A percentile compares a stretch with the other conserved stretches of the same genome.
phyloP scores from a whole-genome alignment of 768 basidiomycete species.

The Xanthoconium stramineum region DNA sequence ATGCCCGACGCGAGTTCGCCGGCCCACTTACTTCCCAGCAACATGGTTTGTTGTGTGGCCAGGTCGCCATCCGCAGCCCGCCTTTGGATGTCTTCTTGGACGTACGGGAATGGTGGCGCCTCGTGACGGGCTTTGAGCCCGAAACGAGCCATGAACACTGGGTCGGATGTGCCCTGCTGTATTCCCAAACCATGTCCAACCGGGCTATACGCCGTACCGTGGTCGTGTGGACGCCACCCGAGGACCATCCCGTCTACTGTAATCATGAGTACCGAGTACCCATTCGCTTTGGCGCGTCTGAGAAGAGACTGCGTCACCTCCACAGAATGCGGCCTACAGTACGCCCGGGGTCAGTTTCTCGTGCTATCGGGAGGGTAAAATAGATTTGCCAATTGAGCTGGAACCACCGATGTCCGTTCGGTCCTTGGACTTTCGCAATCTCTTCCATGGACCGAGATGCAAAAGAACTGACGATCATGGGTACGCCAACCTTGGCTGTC shows the following conservation, averaged over 20 bases:
- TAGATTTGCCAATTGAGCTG: constrained; percentile 36
- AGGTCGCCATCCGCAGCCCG: constrained; percentile 31
- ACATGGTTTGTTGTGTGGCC: constrained; percentile 22
- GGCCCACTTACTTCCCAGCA: constrained; percentile 40
- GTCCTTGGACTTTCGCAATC: constrained; percentile 45
- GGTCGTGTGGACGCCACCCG: constrained; percentile 46
- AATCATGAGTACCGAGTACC: constrained; percentile 43
- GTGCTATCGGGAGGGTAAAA: neutral
- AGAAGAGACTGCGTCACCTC: constrained; percentile 37
- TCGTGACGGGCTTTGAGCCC: constrained; percentile 29
- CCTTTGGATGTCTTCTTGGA: constrained; percentile 26
- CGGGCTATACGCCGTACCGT: constrained; percentile 39
- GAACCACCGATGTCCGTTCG: constrained; percentile 42
- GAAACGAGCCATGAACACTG: constrained; percentile 42
- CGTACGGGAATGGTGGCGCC: constrained; percentile 35
- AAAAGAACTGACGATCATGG: constrained; percentile 29
- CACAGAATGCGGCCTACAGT: constrained; percentile 3
- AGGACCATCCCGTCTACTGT: constrained; percentile 43
- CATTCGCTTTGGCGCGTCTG: constrained; percentile 39
- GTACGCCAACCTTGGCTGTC: constrained; percentile 43
- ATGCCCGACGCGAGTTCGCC: constrained; percentile 37
- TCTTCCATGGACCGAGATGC: constrained; percentile 49
- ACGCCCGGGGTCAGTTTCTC: constrained; percentile 19
- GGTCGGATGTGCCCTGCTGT: constrained; percentile 43
- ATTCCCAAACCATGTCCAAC: constrained; percentile 34